phyloP scores from a whole-genome alignment of 2,329 filamentous ascomycete species.

The Calonectria henricotiae region DNA sequence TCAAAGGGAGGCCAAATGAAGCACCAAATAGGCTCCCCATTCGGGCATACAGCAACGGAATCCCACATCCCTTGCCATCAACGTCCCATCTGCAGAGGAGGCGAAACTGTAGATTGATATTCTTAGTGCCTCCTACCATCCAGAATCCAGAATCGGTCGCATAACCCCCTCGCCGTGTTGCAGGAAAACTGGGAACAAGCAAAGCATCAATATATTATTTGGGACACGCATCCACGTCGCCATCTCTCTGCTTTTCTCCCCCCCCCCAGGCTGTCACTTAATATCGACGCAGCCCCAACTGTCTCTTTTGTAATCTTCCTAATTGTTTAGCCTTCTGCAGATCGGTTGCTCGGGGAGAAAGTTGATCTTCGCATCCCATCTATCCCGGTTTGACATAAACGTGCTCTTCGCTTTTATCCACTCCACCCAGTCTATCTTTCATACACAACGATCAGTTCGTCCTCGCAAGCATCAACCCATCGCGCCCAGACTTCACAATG shows the following conservation, averaged over 20 bases:
- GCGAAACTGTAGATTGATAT: constrained; percentile 33
- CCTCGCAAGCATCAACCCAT: constrained; percentile 4
- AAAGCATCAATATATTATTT: constrained; percentile 30
- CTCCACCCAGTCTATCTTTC: constrained; percentile 17
- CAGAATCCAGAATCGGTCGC: constrained; percentile 6
- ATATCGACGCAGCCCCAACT: constrained; percentile 16
- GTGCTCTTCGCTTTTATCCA: constrained; percentile 10
- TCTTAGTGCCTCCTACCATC: constrained; percentile 20
- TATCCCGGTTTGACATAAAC: constrained; percentile 22
- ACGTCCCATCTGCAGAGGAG: constrained; percentile 26
- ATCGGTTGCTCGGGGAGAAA: constrained; percentile 16
- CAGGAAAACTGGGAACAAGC: constrained; percentile 35
- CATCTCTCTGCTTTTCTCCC: constrained; percentile 2
- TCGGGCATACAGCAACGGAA: not conserved
- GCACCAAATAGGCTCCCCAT: constrained; percentile 8
- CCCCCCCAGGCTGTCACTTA: constrained; percentile 27
- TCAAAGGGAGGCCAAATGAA: constrained; percentile 9
- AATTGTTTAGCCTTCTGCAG: constrained; percentile 18
- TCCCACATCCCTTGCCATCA: constrained; percentile 28
- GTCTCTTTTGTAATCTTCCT: constrained; percentile 17
- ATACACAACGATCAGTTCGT: constrained; percentile 2
- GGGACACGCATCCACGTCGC: constrained; percentile 1
- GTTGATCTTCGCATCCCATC: constrained; percentile 31
- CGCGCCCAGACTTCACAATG: constrained; percentile 35
- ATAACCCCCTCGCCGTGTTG: constrained; percentile 26